A percentile compares a stretch with the other conserved stretches of the same genome.
phyloP scores from a whole-genome alignment of 2,329 filamentous ascomycete species.

The Neopestalotiopsis rosae region DNA sequence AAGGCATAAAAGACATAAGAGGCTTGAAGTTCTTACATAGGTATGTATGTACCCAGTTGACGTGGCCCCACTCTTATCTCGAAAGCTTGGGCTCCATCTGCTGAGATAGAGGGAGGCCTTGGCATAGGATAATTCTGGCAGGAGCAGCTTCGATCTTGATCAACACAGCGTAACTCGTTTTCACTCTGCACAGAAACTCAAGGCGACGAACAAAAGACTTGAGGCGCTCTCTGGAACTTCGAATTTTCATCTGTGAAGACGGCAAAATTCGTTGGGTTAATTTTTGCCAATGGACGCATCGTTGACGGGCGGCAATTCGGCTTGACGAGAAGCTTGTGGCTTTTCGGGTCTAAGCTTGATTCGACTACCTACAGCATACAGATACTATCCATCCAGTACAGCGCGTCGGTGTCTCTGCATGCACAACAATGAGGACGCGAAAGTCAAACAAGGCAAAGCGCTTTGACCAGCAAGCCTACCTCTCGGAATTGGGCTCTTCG shows the following conservation, averaged over 20 bases:
- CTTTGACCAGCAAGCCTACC: conserved; percentile 28
- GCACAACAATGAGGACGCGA: conserved; percentile 33
- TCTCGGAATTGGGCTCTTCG: conserved; percentile 25
- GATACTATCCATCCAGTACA: conserved; percentile 1
- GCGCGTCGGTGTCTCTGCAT: too few species aligned
- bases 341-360: background rate
- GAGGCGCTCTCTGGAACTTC: background rate
- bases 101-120: background rate
- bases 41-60: background rate
- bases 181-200: background rate
- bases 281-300: background rate
- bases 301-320: background rate
- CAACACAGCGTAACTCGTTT: background rate
- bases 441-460: conserved; percentile 34
- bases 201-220: background rate
- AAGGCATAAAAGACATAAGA: background rate
- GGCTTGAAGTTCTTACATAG: background rate
- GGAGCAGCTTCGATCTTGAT: background rate
- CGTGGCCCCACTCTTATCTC: background rate
- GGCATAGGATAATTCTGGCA: background rate
- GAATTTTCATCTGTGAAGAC: background rate
- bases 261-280: background rate
- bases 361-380: background rate
- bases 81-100: background rate
- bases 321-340: conserved; percentile 17